Base-by-base conservation (phyloP, 352 stramenopile species). In the Elongisporangium prolatum region DNA sequence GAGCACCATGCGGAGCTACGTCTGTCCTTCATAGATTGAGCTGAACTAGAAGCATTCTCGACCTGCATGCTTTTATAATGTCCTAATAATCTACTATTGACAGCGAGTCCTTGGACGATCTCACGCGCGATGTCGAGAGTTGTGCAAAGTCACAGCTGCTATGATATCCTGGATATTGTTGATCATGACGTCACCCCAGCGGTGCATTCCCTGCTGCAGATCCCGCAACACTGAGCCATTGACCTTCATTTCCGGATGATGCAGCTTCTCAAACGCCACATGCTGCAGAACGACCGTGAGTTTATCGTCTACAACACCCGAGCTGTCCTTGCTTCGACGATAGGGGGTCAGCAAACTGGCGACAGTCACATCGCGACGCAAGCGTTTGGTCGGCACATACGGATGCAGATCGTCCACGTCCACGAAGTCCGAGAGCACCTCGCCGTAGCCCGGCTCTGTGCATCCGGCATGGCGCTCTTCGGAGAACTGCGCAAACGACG, bases 351-450 rank as follows among this genome's bases (percentile, higher is more conserved):
- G 51, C 10, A 44, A 59, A n/a, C 57, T 56, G 49, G 54, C 54
- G 28, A 55, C 25, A 9, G 57, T 78, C 28, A 78, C 69, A 52
- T 85, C 70, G 22, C 69, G 72, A 0, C 75, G 69, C 17, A 76
- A 64, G 18, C 75, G 75, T 34, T 75, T 62, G 40, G 67, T 38
- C 0, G 75, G 61, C 34, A 73, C 50, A 51, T 85, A 85, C 25
- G 75, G 72, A 21, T 82, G 68, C 21, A 77, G 63, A 11, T 81
- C 63, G 40, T 85, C 75, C 22, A 72, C 50, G 48, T 85, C 66
- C 0, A 85, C 75, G 21, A 64, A 81, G 57, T 80, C 72, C 20
- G 67, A 65, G 48, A 78, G 68, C 48, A 85, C 64, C 40, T 82
- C 71, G 22, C 61, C 72, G 16, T 69, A 64, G 21, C 62, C 65